phyloP scores from a whole-genome alignment of 139 green algal genomes.

The Auxenochlorella protothecoides region DNA sequence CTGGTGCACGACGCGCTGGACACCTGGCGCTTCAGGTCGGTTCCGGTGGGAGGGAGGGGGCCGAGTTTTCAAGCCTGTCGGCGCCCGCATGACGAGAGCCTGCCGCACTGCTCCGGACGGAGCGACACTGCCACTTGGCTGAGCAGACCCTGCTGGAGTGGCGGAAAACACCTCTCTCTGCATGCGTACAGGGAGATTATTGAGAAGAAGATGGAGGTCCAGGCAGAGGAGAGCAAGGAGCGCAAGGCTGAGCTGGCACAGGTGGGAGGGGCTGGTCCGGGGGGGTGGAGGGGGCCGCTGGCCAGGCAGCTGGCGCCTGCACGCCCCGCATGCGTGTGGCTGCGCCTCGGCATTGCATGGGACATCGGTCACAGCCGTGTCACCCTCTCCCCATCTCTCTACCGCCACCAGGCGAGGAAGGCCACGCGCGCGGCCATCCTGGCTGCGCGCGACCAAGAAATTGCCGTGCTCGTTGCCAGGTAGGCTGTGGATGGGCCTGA shows the following conservation, averaged over 20 bases:
- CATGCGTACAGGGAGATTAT: constrained; percentile 7
- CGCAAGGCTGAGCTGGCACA: constrained; percentile 8
- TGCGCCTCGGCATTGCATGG: too few species aligned
- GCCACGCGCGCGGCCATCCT: not conserved
- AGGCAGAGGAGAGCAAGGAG: constrained; percentile 10
- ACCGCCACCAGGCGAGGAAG: constrained; percentile 9
- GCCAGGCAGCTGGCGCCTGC: too few species aligned
- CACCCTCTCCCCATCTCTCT: not conserved
- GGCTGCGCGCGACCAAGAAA: constrained; percentile 28
- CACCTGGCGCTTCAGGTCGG: constrained; percentile 20
- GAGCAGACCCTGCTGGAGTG: too few species aligned
- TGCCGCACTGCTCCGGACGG: too few species aligned
- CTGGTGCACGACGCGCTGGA: constrained; percentile 35
- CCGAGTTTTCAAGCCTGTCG: not conserved
- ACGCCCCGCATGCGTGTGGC: too few species aligned
- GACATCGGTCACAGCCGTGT: too few species aligned
- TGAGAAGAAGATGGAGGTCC: constrained; percentile 19
- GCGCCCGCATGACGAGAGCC: not conserved
- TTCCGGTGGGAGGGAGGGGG: constrained; percentile 1
- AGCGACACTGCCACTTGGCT: too few species aligned
- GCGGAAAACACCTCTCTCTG: too few species aligned
- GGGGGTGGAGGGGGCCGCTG: not conserved
- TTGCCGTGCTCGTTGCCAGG: constrained; percentile 27
- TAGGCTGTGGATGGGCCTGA: not conserved
- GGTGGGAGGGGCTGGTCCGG: not conserved